A percentile compares a stretch with the other conserved stretches of the same genome.
Conservation (phyloP, 352 stramenopile genomes). For the Phytophthora macrochlamydospora region DNA sequence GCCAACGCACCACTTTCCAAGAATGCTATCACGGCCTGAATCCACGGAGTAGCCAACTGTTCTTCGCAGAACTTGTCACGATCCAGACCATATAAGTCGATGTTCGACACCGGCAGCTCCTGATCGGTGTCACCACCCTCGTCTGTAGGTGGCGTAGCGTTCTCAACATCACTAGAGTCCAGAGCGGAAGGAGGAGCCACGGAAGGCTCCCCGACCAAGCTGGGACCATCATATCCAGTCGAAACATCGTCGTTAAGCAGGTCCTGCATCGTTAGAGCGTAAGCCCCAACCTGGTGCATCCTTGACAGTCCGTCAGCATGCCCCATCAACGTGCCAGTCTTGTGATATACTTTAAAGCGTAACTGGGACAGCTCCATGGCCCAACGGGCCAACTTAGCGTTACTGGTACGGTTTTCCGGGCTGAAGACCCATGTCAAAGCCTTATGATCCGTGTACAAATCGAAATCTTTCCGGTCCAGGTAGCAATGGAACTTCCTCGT, state of each 20-base stretch:
- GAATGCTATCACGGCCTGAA: background rate
- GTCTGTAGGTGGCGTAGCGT: too few species aligned
- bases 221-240: too few species aligned
- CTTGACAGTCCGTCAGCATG: background rate
- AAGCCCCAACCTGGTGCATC: background rate
- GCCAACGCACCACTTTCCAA: background rate
- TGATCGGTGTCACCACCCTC: too few species aligned
- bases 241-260: background rate
- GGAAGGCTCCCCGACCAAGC: too few species aligned
- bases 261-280: background rate
- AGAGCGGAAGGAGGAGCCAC: too few species aligned
- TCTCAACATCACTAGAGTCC: too few species aligned
- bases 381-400: background rate
- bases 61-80: background rate
- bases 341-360: background rate
- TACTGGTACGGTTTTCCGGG: background rate
- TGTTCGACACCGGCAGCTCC: background rate
- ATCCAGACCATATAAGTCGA: background rate
- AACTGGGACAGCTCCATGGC: background rate
- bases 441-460: background rate
- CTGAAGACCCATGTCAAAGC: background rate
- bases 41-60: background rate
- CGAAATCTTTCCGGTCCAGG: background rate
- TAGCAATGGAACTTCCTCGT: background rate
- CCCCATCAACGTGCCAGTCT: background rate